Base-by-base conservation (phyloP, 306 rosid genomes). In the Begonia masoniana region DNA sequence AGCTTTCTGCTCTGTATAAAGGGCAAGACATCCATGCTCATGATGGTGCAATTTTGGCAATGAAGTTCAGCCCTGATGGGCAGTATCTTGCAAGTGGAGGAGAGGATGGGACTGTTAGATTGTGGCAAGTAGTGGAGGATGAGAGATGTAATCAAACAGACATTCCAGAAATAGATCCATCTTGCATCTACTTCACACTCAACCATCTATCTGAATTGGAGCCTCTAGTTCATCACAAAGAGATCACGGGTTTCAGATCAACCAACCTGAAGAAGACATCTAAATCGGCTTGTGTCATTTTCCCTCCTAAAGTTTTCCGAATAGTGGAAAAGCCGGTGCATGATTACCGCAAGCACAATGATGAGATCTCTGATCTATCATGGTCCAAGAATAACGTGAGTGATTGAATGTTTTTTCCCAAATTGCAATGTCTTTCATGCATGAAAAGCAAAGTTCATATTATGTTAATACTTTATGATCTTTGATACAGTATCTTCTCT, bases 11-110 rank as follows among this genome's bases (percentile, higher is more conserved):
- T 36, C 85, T 88, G 50, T 78, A 77, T 60, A 61, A 67, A 12
- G 88, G 78, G 23, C 96, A 88, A 64, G 82, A 81, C 23, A 66
- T 84, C 61, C 71, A 61, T 19, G 96, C 95, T 13, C 96, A 88
- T 43, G 74, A 73, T 61, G 96, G 96, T 24, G 62, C 81, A 41
- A 84, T 88, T 62, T 69, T 80, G 67, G 55, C 83, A 8, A 84
- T 88, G 95, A 88, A 84, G 74, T 88, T 88, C 69, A 88, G 95
- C 60, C 78, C 53, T 43, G 93, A 88, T 54, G 97, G 97, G 41
- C 69, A 66, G 47, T 82, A 82, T 65, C 60, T 88, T 50, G 97
- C 97, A 51, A 88, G 77, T 63, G 95, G 82, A 6, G 97, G 95
- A 16, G 78, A 79, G 70, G 97, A 88, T 75, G 84, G 86, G 13